Percentiles rank a stretch among this genome's conserved stretches.
These are phyloP conservation scores for Ceratobasidium sp. DNA, from an alignment of 1,284 basidiomycete genomes.

Conservation along the genomic window DNA sequence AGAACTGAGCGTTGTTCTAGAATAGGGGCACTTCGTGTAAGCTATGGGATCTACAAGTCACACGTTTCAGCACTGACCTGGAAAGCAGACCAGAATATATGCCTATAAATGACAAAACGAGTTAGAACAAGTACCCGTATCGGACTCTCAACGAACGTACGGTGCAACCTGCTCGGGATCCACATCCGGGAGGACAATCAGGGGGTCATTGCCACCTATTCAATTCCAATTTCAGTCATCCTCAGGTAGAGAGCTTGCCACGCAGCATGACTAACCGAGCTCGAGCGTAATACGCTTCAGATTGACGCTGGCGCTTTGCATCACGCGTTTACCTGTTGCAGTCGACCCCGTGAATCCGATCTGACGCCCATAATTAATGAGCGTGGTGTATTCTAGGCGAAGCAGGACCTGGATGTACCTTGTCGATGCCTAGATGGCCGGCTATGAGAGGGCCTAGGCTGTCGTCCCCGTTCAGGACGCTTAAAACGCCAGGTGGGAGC, in stretches of 20 bases:
- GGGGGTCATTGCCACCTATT: slow-evolving; percentile 37
- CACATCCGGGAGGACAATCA: slow-evolving; percentile 39
- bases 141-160: not conserved
- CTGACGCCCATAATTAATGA: not conserved
- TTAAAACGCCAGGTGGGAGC: slow-evolving; percentile 35
- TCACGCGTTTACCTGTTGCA: slow-evolving; percentile 34
- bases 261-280: slow-evolving; percentile 27
- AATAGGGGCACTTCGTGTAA: not conserved
- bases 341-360: slow-evolving; percentile 40
- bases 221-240: not conserved
- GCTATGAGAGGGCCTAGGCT: slow-evolving; percentile 31
- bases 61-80: slow-evolving; percentile 5
- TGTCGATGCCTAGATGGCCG: slow-evolving; percentile 30
- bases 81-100: slow-evolving; percentile 42
- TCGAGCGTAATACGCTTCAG: slow-evolving; percentile 39
- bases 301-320: slow-evolving; percentile 42
- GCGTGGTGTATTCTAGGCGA: not conserved
- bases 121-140: no score
- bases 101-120: slow-evolving; percentile 4
- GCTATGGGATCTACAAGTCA: not conserved
- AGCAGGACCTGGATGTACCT: slow-evolving; percentile 1
- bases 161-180: slow-evolving; percentile 31
- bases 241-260: not conserved
- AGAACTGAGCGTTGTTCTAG: slow-evolving; percentile 44
- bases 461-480: slow-evolving; percentile 39